Base-by-base conservation (phyloP, 2,329 filamentous ascomycete genomes). In the Chrysosporium queenslandicum region DNA sequence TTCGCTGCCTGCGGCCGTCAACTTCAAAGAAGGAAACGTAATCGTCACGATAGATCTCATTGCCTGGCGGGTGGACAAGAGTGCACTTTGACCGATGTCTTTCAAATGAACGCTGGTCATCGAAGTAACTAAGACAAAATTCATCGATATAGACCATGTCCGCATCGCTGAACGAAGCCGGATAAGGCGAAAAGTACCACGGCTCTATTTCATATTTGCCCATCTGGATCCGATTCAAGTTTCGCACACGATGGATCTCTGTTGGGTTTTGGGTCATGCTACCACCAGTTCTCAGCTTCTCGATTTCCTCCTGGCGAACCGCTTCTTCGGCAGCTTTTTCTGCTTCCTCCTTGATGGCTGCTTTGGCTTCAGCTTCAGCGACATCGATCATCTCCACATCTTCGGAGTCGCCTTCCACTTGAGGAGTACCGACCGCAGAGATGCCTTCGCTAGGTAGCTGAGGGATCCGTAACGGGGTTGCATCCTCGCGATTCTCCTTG, bases 201-300 rank as follows among this genome's bases (percentile, higher is more conserved):
- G 92, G 92, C 66, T 94, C 94, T 40, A 98, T 80, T 62, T 96
- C 88, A 65, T 83, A 85, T 60, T 84, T 82, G 41, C 92, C 94
- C 76, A 98, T 97, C 66, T 97, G 91, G 2, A 98, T 84, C 59
- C 86, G 90, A 51, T 87, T 87, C 59, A 98, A 82, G 65, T 98
- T 98, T 63, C 92, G 85, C 52, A 98, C 94, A 50, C 94, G 85
- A 21, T 91, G 91, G 56, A 98, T 89, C 65, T 98, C 94, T 11
- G 91, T 89, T 53, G 94, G 92, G 59, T 97, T 97, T 66, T 98
- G 94, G 9, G 94, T 98, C 92, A 98, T 97, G 56, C 89, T 96
- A 29, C 92, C 94, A 21, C 87, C 87, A 2, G 89, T 95, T 37
- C 92, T 83, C 8, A 98, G 77, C 66, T 96, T 95, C 67, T 98